Evolutionary conservation across 495 filamentous ascomycete species (phyloP), one percentile per base, ranked within the genome.

Genomic region (Penicillium bialowiezense): DNA sequence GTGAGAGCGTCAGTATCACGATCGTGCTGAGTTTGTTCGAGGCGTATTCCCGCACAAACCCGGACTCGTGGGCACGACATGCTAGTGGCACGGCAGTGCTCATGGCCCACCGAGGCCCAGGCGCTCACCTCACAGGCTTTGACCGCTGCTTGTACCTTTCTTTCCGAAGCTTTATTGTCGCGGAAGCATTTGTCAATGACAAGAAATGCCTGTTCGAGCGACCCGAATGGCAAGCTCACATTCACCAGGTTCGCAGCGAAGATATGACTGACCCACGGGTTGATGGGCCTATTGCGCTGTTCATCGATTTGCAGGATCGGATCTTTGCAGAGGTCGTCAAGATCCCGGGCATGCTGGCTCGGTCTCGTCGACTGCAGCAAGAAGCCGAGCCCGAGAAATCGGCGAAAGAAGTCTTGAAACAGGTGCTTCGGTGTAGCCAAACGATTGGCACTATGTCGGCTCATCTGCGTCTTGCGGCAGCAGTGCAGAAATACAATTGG

Each of bases 21-120:
- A 58, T 64, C 15, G 45, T 56, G 3, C 59, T 68, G 15, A 62
- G 57, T 38, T 49, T 67, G 26, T 67, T 64, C 23, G 64, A 69
- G 45, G 40, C 61, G n/a, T 59, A 64, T 43, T 58, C 57, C 5
- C 53, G 60, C 13, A 68, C 66, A 3, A 41, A 55, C n/a, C 40
- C 52, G 13, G 44, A 62, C 32, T 59, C 64, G 1, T 71, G 63
- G 62, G 52, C 65, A 5, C 53, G 53, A 24, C 65, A 69, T 51
- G 64, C 68, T 15, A 59, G 56, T 12, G 68, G 64, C 14, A 61
- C 64, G 7, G 59, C 54, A 13, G 31, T 58, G 4, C 50, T 68
- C 5, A 64, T 69, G 49, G 54, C 52, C 5, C 53, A 61, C n/a
- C 63, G 68, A 15, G 64, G 65, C 3, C 58, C 63, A 2, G 45